Base-by-base conservation (phyloP, 129 eudicot genomes). In the Centella asiatica region DNA sequence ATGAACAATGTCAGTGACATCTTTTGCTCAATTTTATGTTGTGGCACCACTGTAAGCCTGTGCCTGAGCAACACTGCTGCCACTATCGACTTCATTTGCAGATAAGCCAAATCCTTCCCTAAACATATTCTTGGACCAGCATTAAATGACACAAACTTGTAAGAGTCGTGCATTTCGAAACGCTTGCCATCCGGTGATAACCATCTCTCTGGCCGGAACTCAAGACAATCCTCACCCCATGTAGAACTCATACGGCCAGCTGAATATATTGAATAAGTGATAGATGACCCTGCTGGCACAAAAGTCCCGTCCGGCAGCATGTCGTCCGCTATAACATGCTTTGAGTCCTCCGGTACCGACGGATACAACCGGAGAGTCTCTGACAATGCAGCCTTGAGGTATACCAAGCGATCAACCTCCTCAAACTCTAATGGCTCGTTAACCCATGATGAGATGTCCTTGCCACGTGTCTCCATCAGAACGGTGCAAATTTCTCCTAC, bases 161-260 rank as follows among this genome's bases (percentile, higher is more conserved):
- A 72, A 15, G 34, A 18, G 47, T 72, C 76, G 18, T 72, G 76
- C 65, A 44, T 40, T 11, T 17, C 34, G 10, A 66, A 54, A 7
- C 45, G 60, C 12, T 45, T 58, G 33, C 73, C 78, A 46, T 73
- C 78, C 0, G 63, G 20, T 4, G 72, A 66, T 19, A 73, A 44
- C 78, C 78, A 73, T 44, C 78, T 59, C 24, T 66, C 78, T 2
- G 78, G 78, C 61, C 34, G 60, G 60, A 73, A 73, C 39, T 73
- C 72, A 25, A 73, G 44, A 40, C 72, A 68, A 34, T 73, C 78
- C 24, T 73, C 78, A 1, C 78, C 78, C 78, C 78, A 73, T 19
- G 49, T 40, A 28, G 36, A 31, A 36, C 40, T 65, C 78, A 73
- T 73, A 22, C 78, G 6, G 3, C 78, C 78, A 9, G 68, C 60